Percentiles rank a stretch among this genome's conserved stretches.
Evolutionary conservation across 2,329 filamentous ascomycete species (phyloP).

Genomic region (Calonectria montana): DNA sequence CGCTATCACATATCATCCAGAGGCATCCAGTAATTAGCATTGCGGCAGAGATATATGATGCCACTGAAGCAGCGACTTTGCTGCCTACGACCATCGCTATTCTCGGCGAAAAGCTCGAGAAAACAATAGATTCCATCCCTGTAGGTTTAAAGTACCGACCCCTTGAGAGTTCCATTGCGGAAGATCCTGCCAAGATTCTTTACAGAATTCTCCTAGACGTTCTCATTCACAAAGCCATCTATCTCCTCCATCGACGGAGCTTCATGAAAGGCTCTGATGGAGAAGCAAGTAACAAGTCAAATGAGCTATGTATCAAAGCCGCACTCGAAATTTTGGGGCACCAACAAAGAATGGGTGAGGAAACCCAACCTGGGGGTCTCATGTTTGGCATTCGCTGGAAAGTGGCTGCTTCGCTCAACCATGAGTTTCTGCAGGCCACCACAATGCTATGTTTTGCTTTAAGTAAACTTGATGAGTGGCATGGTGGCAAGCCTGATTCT

Average conservation of each 20-base stretch:
- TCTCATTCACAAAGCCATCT: slow-evolving; percentile 17
- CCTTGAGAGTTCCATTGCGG: slow-evolving; percentile 7
- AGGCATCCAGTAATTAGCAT: slow-evolving; percentile 11
- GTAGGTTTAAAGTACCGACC: neutral
- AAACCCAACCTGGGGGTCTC: slow-evolving; percentile 28
- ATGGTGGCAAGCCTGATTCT: neutral
- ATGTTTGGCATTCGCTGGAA: slow-evolving; percentile 36
- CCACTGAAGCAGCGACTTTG: slow-evolving; percentile 10
- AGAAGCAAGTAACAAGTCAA: slow-evolving; percentile 2
- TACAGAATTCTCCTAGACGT: slow-evolving; percentile 15
- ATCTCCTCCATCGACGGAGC: slow-evolving; percentile 23
- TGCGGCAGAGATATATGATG: slow-evolving; percentile 18
- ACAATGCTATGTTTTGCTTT: slow-evolving; percentile 35
- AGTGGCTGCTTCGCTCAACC: slow-evolving; percentile 27
- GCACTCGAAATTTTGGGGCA: slow-evolving; percentile 29
- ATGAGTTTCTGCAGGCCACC: slow-evolving; percentile 32
- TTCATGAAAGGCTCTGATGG: slow-evolving; percentile 1
- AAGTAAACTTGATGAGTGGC: slow-evolving; percentile 2
- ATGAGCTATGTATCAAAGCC: slow-evolving; percentile 19
- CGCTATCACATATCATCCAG: slow-evolving; percentile 8
- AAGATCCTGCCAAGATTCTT: slow-evolving; percentile 10
- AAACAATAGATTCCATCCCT: neutral
- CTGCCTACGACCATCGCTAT: neutral
- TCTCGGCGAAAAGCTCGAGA: slow-evolving; percentile 10
- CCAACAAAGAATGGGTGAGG: slow-evolving; percentile 30